Percentiles rank a stretch among this genome's conserved stretches.
Evolutionary conservation across 2,329 filamentous ascomycete genomes (phyloP).

Genomic region (Microdochium paspali): DNA sequence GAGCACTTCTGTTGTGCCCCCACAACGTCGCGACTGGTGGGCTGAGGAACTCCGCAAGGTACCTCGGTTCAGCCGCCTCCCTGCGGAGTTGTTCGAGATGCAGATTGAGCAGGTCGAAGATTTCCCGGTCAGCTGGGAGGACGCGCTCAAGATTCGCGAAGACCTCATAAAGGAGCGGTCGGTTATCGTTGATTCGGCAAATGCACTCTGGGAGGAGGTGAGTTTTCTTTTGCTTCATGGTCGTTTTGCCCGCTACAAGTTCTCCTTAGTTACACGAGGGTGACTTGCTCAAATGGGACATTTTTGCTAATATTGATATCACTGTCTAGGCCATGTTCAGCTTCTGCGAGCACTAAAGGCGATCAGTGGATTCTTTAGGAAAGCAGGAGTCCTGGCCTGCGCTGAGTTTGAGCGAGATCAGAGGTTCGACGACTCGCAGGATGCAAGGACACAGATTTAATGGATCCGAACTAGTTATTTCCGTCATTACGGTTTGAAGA

Average conservation of each 20-base stretch:
- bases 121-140: conserved; percentile 14
- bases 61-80: conserved; percentile 22
- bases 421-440: no score
- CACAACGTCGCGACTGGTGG: conserved; percentile 26
- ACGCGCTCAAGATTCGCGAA: conserved; percentile 9
- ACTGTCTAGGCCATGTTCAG: neutral
- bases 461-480: no score
- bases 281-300: no score
- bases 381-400: no score
- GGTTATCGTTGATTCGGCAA: neutral
- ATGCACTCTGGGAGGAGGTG: neutral
- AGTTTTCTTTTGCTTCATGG: no score
- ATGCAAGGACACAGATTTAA: no score
- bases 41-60: conserved; percentile 10
- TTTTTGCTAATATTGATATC: no score
- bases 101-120: conserved; percentile 12
- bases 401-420: no score
- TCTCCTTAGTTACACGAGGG: no score
- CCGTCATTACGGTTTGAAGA: no score
- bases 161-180: conserved; percentile 13
- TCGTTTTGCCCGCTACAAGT: no score
- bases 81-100: conserved; percentile 14
- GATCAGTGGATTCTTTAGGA: no score
- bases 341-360: neutral
- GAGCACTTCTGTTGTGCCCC: conserved; percentile 30